phyloP scores from a whole-genome alignment of 495 filamentous ascomycete species.

The Parathielavia appendiculata region DNA sequence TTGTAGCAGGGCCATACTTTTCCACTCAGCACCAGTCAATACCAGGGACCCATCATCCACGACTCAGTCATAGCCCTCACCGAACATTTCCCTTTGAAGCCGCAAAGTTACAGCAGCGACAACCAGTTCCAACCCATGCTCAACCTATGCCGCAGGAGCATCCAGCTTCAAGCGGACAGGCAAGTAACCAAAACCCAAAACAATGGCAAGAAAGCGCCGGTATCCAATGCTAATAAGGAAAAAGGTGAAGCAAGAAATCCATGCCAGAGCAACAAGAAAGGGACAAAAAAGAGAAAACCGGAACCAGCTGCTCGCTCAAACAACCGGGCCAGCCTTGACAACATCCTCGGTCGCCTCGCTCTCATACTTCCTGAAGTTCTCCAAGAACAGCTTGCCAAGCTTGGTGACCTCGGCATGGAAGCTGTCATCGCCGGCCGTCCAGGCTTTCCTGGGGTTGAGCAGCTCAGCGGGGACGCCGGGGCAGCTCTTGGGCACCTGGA shows the following conservation, averaged over 20 bases:
- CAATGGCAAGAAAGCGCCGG: not conserved
- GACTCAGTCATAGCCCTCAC: not conserved
- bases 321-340: slow-evolving; percentile 55
- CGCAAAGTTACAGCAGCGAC: not conserved
- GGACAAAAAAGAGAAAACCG: slow-evolving; percentile 3
- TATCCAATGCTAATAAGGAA: slow-evolving; percentile 11
- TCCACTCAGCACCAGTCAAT: not conserved
- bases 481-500: slow-evolving; percentile 82
- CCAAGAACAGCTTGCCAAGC: slow-evolving; percentile 78
- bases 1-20: not conserved
- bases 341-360: slow-evolving; percentile 36
- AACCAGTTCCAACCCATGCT: not conserved
- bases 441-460: slow-evolving; percentile 88
- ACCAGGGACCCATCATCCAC: not conserved
- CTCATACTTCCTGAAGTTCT: slow-evolving; percentile 71
- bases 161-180: not conserved
- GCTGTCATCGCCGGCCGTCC: slow-evolving; percentile 69
- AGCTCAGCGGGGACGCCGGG: slow-evolving; percentile 82
- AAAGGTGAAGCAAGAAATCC: not conserved
- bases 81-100: not conserved
- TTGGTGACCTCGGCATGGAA: slow-evolving; percentile 87
- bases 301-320: slow-evolving; percentile 25
- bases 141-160: not conserved
- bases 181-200: not conserved
- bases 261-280: not conserved